A percentile compares a stretch with the other conserved stretches of the same genome.
These are phyloP conservation scores for Hypoxylon trugodes DNA, from an alignment of 495 filamentous ascomycete genomes.

Conservation along the genomic window DNA sequence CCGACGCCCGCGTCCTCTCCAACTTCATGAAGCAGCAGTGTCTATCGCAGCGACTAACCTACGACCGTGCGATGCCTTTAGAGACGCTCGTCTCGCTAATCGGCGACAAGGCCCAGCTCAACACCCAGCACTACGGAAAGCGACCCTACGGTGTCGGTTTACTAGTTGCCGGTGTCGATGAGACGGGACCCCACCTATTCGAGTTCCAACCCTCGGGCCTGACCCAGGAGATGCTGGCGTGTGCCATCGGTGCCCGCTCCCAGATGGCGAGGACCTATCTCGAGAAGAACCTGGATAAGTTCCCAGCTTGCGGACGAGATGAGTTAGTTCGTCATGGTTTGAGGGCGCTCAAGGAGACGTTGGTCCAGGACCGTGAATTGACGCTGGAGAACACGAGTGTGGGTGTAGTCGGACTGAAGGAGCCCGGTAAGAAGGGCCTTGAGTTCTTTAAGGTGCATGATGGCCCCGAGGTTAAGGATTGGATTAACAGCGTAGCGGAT, in stretches of 20 bases:
- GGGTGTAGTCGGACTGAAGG: constrained; percentile 76
- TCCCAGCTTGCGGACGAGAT: constrained; percentile 74
- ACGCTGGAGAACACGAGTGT: constrained; percentile 96
- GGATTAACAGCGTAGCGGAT: constrained; percentile 71
- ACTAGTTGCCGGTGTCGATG: constrained; percentile 92
- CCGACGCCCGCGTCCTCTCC: constrained; percentile 97
- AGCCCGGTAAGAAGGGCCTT: constrained; percentile 62
- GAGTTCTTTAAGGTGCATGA: constrained; percentile 94
- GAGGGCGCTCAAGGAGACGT: constrained; percentile 90
- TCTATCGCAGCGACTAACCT: constrained; percentile 92
- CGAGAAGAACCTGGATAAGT: constrained; percentile 87
- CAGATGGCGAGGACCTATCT: constrained; percentile 98
- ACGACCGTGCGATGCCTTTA: constrained; percentile 90
- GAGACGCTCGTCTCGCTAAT: constrained; percentile 88
- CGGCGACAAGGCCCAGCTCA: constrained; percentile 93
- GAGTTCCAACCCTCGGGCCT: constrained; percentile 97
- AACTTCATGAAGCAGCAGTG: constrained; percentile 99
- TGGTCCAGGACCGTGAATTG: constrained; percentile 96
- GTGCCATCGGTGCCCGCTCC: constrained; percentile 91
- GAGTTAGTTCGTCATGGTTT: constrained; percentile 91
- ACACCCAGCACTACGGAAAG: constrained; percentile 97
- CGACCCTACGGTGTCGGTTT: constrained; percentile 96
- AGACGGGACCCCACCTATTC: constrained; percentile 91
- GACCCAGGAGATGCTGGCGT: constrained; percentile 95
- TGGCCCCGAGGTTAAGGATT: constrained; percentile 83